phyloP scores from a whole-genome alignment of 306 rosid species.

The Inga laurina region DNA sequence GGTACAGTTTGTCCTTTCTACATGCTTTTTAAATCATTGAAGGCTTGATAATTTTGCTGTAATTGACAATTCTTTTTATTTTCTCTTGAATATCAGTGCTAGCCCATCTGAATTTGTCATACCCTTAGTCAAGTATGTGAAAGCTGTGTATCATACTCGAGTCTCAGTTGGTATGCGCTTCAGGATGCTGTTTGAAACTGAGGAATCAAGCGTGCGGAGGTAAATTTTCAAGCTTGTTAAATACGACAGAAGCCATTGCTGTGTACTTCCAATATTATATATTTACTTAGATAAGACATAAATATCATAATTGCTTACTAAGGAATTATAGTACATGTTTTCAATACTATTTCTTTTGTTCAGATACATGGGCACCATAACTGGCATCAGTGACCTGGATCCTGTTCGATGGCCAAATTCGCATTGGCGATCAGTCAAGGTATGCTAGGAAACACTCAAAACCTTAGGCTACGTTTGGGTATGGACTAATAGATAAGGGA shows the following conservation, averaged over 20 bases:
- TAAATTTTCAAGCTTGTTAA: slow-evolving; percentile 33
- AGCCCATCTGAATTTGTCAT: slow-evolving; percentile 96
- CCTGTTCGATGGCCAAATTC: slow-evolving; percentile 85
- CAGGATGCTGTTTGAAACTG: slow-evolving; percentile 98
- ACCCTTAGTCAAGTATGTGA: slow-evolving; percentile 81
- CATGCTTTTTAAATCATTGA: background rate
- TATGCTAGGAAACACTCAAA: background rate
- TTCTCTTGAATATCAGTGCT: slow-evolving; percentile 62
- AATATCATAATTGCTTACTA: background rate
- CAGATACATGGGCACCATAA: slow-evolving; percentile 91
- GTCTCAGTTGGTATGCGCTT: slow-evolving; percentile 99
- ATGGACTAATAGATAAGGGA: background rate
- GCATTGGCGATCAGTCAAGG: slow-evolving; percentile 96
- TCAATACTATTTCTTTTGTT: slow-evolving; percentile 10
- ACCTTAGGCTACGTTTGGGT: background rate
- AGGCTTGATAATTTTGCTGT: slow-evolving; percentile 1
- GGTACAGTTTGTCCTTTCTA: slow-evolving; percentile 43
- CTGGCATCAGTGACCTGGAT: slow-evolving; percentile 91
- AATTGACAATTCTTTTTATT: slow-evolving; percentile 9
- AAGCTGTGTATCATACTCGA: slow-evolving; percentile 95
- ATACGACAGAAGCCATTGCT: background rate
- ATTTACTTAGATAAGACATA: slow-evolving; percentile 1
- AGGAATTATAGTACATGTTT: slow-evolving; percentile 18
- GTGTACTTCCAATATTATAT: background rate
- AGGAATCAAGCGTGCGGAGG: slow-evolving; percentile 98